These are phyloP conservation scores for Saccharum spontaneum DNA, from an alignment of 176 grass and related monocot species.

Conservation along the genomic window DNA sequence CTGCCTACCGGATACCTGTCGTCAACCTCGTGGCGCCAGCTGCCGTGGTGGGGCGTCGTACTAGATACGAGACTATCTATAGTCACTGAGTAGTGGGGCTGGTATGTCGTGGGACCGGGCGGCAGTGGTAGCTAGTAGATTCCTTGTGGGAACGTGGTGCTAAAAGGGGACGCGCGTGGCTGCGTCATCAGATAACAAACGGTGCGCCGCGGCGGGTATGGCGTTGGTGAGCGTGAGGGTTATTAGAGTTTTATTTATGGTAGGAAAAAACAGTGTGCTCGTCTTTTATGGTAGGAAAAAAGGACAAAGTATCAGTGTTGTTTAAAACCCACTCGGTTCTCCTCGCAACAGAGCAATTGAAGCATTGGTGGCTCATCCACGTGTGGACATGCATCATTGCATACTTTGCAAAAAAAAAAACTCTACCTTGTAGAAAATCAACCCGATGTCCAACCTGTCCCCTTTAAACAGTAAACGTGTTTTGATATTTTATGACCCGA, in stretches of 20 bases:
- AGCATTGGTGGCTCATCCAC: too few species aligned
- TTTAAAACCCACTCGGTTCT: too few species aligned
- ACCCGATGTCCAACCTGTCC: too few species aligned
- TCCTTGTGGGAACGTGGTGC: too few species aligned
- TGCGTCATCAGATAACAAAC: neutral
- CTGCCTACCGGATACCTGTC: neutral
- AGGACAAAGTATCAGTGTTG: too few species aligned
- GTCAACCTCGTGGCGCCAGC: constrained; percentile 17
- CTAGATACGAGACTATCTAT: fast-evolving
- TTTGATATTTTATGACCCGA: too few species aligned
- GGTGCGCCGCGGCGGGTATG: constrained; percentile 10
- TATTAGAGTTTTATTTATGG: neutral
- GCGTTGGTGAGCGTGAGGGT: neutral
- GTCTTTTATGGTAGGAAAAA: neutral
- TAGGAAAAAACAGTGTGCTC: neutral
- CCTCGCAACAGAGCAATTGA: too few species aligned
- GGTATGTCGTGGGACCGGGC: fast-evolving
- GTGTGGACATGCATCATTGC: too few species aligned
- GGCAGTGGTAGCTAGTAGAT: neutral
- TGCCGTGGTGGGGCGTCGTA: neutral
- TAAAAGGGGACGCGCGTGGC: neutral
- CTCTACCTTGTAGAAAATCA: too few species aligned
- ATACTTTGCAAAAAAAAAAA: too few species aligned
- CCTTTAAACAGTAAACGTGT: too few species aligned
- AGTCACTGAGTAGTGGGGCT: fast-evolving